These are phyloP conservation scores for Epicoccum nigrum DNA, from an alignment of 2,329 filamentous ascomycete genomes.

Conservation along the genomic window DNA sequence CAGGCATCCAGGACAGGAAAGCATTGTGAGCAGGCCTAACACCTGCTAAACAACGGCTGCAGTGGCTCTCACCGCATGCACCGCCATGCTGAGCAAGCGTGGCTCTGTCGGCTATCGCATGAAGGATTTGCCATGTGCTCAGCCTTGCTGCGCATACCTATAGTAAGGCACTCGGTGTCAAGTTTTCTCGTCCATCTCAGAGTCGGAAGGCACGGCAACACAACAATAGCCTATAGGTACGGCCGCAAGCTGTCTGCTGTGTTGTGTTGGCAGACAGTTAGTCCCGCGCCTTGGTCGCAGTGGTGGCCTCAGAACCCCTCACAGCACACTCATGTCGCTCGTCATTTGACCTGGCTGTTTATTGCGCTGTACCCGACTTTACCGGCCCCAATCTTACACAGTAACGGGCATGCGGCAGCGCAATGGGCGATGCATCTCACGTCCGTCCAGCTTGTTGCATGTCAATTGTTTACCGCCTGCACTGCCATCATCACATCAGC, in stretches of 20 bases:
- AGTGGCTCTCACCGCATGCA: conserved; percentile 18
- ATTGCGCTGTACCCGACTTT: conserved; percentile 22
- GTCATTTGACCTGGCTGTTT: conserved; percentile 20
- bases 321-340: conserved; percentile 12
- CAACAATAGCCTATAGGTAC: conserved; percentile 1
- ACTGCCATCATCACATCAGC: conserved; percentile 19
- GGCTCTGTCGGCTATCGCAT: not conserved
- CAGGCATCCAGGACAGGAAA: conserved; percentile 17
- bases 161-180: conserved; percentile 3
- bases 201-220: conserved; percentile 10
- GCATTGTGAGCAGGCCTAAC: conserved; percentile 7
- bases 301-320: conserved; percentile 18
- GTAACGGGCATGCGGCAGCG: conserved; percentile 11
- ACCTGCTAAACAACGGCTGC: conserved; percentile 9
- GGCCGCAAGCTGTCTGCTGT: conserved; percentile 16
- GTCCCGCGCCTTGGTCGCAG: conserved; percentile 18
- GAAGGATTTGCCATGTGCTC: conserved; percentile 13
- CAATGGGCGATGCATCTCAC: conserved; percentile 3
- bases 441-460: not conserved
- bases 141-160: conserved; percentile 15
- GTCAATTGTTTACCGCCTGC: conserved; percentile 2
- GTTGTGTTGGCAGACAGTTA: conserved; percentile 17
- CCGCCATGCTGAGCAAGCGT: conserved; percentile 18
- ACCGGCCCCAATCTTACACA: conserved; percentile 21
- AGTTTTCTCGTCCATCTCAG: conserved; percentile 3